Percentiles rank a stretch among this genome's conserved stretches.
Evolutionary conservation across 345 rosid genomes (phyloP).

Genomic region (Arabidopsis suecica): DNA sequence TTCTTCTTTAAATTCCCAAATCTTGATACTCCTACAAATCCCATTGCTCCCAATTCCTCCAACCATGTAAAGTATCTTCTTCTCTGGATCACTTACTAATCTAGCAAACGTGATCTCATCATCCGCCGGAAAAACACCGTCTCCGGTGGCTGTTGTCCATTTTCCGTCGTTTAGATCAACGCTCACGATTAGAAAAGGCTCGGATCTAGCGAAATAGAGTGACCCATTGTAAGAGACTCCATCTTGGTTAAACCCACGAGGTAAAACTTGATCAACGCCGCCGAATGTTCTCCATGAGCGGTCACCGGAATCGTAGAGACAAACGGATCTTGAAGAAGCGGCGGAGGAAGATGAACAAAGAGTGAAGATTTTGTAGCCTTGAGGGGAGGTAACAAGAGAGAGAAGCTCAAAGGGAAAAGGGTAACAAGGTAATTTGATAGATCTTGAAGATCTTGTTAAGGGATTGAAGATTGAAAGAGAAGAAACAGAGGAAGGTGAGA

Average conservation of each 20-base stretch:
- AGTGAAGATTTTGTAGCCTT: slow-evolving; percentile 66
- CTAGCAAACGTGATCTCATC: slow-evolving; percentile 66
- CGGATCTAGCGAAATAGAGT: slow-evolving; percentile 63
- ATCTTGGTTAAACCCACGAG: slow-evolving; percentile 57
- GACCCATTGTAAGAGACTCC: slow-evolving; percentile 64
- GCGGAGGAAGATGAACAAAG: slow-evolving; percentile 52
- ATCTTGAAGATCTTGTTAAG: slow-evolving; percentile 62
- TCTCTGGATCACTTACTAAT: slow-evolving; percentile 58
- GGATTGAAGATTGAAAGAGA: slow-evolving; percentile 72
- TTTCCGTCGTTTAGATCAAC: slow-evolving; percentile 57
- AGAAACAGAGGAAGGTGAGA: slow-evolving; percentile 55
- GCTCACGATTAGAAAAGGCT: slow-evolving; percentile 62
- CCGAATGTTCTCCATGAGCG: slow-evolving; percentile 59
- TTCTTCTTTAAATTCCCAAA: slow-evolving; percentile 62
- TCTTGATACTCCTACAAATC: slow-evolving; percentile 70
- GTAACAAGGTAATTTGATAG: slow-evolving; percentile 61
- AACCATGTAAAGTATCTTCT: slow-evolving; percentile 63
- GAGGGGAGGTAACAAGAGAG: slow-evolving; percentile 57
- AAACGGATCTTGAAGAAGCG: slow-evolving; percentile 42
- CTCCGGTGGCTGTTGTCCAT: slow-evolving; percentile 46
- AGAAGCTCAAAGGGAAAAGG: slow-evolving; percentile 72
- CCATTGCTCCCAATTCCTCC: slow-evolving; percentile 87
- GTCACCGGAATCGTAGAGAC: slow-evolving; percentile 62
- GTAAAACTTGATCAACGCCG: slow-evolving; percentile 50
- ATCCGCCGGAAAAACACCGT: slow-evolving; percentile 48